Base-by-base conservation (phyloP, 225 moss, liverwort and hornwort genomes). In the Polytrichum commune region DNA sequence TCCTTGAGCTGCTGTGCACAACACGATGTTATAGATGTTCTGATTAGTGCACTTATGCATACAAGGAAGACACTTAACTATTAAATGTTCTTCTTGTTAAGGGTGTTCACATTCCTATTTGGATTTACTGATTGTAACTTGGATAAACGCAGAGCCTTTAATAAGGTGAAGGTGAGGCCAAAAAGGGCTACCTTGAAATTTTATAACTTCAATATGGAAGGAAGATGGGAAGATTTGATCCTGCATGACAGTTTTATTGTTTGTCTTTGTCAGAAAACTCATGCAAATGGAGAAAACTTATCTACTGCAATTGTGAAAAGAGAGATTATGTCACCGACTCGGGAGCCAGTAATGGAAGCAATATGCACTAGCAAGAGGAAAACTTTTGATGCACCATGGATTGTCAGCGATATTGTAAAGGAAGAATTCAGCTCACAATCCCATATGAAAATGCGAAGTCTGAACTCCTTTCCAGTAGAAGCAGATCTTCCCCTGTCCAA, bases 401-500 rank as follows among this genome's bases (percentile, higher is more conserved):
- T 61, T 60, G 63, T 67, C 32, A 32, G 33, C 22, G 72, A 63
- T 8, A 13, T 18, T 25, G 29, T 54, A 18, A 77, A 29, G 72
- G 87, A 54, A 29, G 57, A 57, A 25, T 18, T 54, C 63, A 79
- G 72, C 65, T 74, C 66, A 74, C 69, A 65, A 66, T 72, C 70
- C 63, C 55, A 55, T 2, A 78, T 55, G 20, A 78, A 83, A 68
- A 87, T 83, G 86, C 86, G 86, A 19, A 87, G 76, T 60, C 78
- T 87, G 13, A 29, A 74, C 16, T 83, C 83, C 33, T 87, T 76
- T 71, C 46, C 86, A 72, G 1, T 67, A 30, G 73, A 72, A 20
- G 68, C 22, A 25, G 69, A 75, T 28, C 29, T 30, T 63, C 73
- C 72, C 7, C 63, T 67, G 53, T 13, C 22, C 22, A 27, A 82